Evolutionary conservation across 2,329 filamentous ascomycete genomes (phyloP), one percentile per base, ranked within the genome.

Genomic region (Exserohilum turcica): DNA sequence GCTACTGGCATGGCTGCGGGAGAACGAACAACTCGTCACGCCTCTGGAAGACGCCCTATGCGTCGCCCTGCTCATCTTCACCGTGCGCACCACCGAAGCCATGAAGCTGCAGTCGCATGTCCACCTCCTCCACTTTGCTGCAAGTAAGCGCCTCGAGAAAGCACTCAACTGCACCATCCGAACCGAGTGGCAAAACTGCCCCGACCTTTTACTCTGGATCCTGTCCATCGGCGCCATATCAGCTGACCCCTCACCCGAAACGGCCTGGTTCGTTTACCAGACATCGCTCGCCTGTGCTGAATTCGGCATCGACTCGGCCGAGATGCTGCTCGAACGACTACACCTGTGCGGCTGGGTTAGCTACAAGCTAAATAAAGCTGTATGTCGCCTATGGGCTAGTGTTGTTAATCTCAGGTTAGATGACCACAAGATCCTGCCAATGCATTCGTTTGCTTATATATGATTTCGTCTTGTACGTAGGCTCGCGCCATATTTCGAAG

Each of bases 181-280:
- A 6, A 48, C 48, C 6, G 63, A 74, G 36, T 74, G 71, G 71
- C 56, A 63, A 8, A 32, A 50, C 6, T 73, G 67, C 38, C 71
- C 71, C 18, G 71, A 74, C 33, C 54, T 75, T 4, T 65, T 74
- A 10, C 50, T 75, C n/a, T 75, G 71, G 71, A 71, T 75, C 36
- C 59, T 75, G 9, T 63, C 67, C 3, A 70, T 74, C 15, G 72
- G 71, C 31, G 63, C 70, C 3, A 71, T 74, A 43, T 73, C 70
- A 18, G 66, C 70, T 10, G 66, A 72, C 44, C 69, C 69, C 21
- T 71, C 70, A 4, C 51, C 52, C 6, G 65, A 70, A 28, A 61
- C 64, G 47, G 49, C 52, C 1, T 75, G 72, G 72, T 74, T 71
- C 47, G 61, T 67, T 5, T 61, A 68, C 40, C 71, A 74, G 48